These are phyloP conservation scores for Bretziella fagacearum DNA, from an alignment of 2,329 filamentous ascomycete species.

Conservation along the genomic window DNA sequence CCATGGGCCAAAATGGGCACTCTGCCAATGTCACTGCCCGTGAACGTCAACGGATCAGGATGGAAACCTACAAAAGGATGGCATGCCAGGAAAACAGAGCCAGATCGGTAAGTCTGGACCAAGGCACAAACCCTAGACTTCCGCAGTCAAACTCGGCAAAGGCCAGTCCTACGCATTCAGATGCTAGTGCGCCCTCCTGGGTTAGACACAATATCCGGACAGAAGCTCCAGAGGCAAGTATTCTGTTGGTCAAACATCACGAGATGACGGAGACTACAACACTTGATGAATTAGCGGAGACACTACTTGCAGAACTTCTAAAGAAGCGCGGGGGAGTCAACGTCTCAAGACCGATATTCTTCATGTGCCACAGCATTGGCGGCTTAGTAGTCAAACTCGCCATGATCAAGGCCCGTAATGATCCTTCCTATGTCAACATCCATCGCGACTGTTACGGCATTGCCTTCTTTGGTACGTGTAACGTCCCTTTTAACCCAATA, in stretches of 20 bases:
- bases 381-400: conserved; percentile 43
- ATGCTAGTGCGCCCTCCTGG: conserved; percentile 29
- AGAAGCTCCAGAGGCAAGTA: conserved; percentile 30
- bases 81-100: background rate
- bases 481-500: no score
- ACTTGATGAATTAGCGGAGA: conserved; percentile 29
- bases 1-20: conserved; percentile 28
- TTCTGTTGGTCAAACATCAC: conserved; percentile 36
- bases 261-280: conserved; percentile 26
- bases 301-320: conserved; percentile 29
- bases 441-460: conserved; percentile 42
- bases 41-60: background rate
- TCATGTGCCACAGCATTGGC: conserved; percentile 44
- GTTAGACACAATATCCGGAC: conserved; percentile 35
- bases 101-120: no score
- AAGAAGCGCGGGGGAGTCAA: conserved; percentile 20
- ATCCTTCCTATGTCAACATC: conserved; percentile 26
- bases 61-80: background rate
- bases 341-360: conserved; percentile 35
- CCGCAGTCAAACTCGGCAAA: conserved; percentile 17
- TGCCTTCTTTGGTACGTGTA: conserved; percentile 38
- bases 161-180: conserved; percentile 17
- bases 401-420: conserved; percentile 30
- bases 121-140: conserved; percentile 20
- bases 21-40: conserved; percentile 14